Evolutionary conservation across 371 early-diverging fungal species (phyloP).

Genomic region (Rhizopus arrhizus): DNA sequence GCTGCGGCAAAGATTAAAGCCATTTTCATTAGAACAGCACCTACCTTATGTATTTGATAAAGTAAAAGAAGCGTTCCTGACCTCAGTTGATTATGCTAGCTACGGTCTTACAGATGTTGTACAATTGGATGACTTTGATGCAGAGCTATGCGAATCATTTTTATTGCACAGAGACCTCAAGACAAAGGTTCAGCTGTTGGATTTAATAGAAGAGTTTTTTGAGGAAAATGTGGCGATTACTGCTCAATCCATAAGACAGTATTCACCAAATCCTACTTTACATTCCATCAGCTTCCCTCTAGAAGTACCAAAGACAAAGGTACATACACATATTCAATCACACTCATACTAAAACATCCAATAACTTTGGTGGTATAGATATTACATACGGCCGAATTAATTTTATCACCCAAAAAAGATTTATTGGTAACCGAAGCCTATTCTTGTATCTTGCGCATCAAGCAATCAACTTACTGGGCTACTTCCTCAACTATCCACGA

Average conservation of each 20-base stretch:
- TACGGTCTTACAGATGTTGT: conserved; percentile 67
- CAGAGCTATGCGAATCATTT: conserved; percentile 57
- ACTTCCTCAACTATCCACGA: conserved; percentile 12
- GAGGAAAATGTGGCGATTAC: conserved; percentile 50
- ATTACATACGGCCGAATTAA: conserved; percentile 63
- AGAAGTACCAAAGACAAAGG: conserved; percentile 53
- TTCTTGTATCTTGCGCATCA: conserved; percentile 55
- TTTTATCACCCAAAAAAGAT: conserved; percentile 44
- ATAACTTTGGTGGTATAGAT: conserved; percentile 26
- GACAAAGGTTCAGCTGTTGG: conserved; percentile 50
- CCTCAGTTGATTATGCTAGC: conserved; percentile 57
- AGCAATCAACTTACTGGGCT: conserved; percentile 65
- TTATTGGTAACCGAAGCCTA: conserved; percentile 61
- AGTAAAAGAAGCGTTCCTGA: conserved; percentile 55
- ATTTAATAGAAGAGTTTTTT: conserved; percentile 55
- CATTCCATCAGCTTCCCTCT: conserved; percentile 58
- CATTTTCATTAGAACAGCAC: conserved; percentile 57
- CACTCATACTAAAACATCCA: too few relatives aligned
- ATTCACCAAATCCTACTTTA: conserved; percentile 24
- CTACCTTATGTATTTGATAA: conserved; percentile 53
- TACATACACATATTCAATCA: conserved; percentile 6
- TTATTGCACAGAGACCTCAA: conserved; percentile 60
- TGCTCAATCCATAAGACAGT: conserved; percentile 35
- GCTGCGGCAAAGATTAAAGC: conserved; percentile 46
- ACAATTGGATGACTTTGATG: conserved; percentile 62